A percentile compares a stretch with the other conserved stretches of the same genome.
Evolutionary conservation across 106 monocot species (phyloP).

Genomic region (Chionographis japonica): DNA sequence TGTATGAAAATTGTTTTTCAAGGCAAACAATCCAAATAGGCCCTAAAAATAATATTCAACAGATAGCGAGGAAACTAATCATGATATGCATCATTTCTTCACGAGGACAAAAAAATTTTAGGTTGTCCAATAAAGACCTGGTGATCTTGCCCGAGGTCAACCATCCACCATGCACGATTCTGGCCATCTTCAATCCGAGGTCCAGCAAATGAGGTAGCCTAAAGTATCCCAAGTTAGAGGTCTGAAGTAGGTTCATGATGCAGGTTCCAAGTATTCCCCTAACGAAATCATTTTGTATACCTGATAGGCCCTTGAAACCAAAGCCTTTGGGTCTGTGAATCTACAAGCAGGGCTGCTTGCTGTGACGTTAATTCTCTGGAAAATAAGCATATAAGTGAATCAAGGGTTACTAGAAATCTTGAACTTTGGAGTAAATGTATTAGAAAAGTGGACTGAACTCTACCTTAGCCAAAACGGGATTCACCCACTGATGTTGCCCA

Average conservation of each 20-base stretch:
- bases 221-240: neutral
- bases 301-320: slow-evolving; percentile 86
- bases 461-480: slow-evolving; percentile 94
- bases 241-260: neutral
- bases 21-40: too few species aligned
- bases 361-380: slow-evolving; percentile 73
- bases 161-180: slow-evolving; percentile 87
- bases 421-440: neutral
- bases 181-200: slow-evolving; percentile 59
- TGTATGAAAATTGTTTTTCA: too few species aligned
- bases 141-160: slow-evolving; percentile 86
- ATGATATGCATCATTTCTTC: too few species aligned
- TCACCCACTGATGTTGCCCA: slow-evolving; percentile 93
- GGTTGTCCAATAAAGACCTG: slow-evolving; percentile 43
- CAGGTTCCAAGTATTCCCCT: neutral
- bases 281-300: slow-evolving; percentile 22
- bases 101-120: neutral
- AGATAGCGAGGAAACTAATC: too few species aligned
- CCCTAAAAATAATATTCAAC: too few species aligned
- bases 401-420: neutral
- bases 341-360: slow-evolving; percentile 92
- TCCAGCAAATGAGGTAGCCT: slow-evolving; percentile 91
- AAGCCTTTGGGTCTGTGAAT: slow-evolving; percentile 87
- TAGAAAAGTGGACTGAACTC: neutral
- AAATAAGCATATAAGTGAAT: slow-evolving; percentile 2